Conservation (phyloP, 768 basidiomycete species). For the Suillus paluster region DNA sequence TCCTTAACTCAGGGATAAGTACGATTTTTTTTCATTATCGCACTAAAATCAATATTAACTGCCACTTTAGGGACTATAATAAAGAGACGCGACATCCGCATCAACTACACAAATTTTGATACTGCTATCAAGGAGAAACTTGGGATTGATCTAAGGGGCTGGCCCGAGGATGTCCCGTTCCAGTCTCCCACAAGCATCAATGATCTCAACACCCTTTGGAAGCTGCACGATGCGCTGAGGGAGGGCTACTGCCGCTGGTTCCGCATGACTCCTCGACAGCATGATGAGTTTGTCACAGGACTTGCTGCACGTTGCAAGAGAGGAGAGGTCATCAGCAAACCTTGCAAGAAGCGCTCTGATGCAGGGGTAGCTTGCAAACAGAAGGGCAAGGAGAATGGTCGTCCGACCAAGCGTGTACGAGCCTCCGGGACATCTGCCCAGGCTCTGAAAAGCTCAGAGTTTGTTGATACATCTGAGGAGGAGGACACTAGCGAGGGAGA, state of each 20-base stretch:
- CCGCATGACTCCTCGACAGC: slow-evolving; percentile 2
- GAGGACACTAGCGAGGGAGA: no score
- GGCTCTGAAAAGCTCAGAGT: no score
- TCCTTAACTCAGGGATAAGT: not conserved
- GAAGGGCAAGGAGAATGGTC: no score
- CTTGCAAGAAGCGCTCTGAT: not conserved
- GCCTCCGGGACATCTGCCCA: no score
- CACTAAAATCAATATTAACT: not conserved
- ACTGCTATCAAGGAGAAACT: slow-evolving; percentile 7
- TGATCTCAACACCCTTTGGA: not conserved
- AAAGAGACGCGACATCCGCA: not conserved
- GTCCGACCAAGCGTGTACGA: no score
- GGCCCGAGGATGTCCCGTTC: slow-evolving; percentile 11
- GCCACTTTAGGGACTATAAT: not conserved
- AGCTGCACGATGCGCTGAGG: slow-evolving; percentile 2
- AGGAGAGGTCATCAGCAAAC: slow-evolving; percentile 7
- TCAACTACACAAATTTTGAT: slow-evolving; percentile 10
- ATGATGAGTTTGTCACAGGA: not conserved
- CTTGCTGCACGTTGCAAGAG: not conserved
- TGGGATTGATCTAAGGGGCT: slow-evolving; percentile 5
- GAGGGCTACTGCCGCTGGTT: not conserved
- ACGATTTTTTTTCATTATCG: not conserved
- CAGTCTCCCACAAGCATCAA: slow-evolving; percentile 3
- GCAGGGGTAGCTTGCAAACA: not conserved
- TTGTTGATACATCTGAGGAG: no score